These are phyloP conservation scores for Paraconiothyrium sp. DNA, from an alignment of 2,329 filamentous ascomycete species.

Conservation along the genomic window DNA sequence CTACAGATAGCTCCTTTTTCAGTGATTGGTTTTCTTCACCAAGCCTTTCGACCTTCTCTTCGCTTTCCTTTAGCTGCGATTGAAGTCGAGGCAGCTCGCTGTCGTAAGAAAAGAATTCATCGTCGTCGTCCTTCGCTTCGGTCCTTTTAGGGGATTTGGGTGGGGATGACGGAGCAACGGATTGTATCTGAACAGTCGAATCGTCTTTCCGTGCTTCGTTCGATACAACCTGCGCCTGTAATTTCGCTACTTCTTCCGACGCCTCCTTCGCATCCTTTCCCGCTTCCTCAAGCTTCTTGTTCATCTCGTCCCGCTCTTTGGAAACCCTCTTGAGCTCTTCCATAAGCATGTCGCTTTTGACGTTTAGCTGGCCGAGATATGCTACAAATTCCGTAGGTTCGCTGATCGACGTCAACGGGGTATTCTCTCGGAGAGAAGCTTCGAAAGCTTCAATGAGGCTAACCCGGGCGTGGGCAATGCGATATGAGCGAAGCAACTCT, in stretches of 20 bases:
- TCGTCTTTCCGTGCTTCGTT: constrained; percentile 36
- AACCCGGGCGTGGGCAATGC: constrained; percentile 86
- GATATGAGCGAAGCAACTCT: constrained; percentile 92
- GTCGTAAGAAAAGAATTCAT: constrained; percentile 93
- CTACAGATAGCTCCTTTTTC: constrained; percentile 74
- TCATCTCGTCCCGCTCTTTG: constrained; percentile 80
- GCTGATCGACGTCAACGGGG: constrained; percentile 85
- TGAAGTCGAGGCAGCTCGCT: constrained; percentile 86
- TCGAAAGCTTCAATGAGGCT: constrained; percentile 94
- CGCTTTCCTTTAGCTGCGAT: constrained; percentile 74
- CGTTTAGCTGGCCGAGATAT: constrained; percentile 85
- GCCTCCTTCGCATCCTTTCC: constrained; percentile 71
- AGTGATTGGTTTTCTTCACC: constrained; percentile 74
- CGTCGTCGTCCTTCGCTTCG: constrained; percentile 57
- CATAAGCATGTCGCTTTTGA: constrained; percentile 92
- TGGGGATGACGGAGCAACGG: constrained; percentile 34
- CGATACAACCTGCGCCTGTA: constrained; percentile 52
- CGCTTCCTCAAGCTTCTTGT: constrained; percentile 76
- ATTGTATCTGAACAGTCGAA: constrained; percentile 37
- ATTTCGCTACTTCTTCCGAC: constrained; percentile 69
- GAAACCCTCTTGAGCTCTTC: constrained; percentile 90
- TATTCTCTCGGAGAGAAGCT: constrained; percentile 88
- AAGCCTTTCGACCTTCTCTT: constrained; percentile 75
- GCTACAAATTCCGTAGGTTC: constrained; percentile 87
- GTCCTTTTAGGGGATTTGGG: constrained; percentile 38